Conservation (phyloP, 768 basidiomycete genomes). For the Lactarius evosmus region DNA sequence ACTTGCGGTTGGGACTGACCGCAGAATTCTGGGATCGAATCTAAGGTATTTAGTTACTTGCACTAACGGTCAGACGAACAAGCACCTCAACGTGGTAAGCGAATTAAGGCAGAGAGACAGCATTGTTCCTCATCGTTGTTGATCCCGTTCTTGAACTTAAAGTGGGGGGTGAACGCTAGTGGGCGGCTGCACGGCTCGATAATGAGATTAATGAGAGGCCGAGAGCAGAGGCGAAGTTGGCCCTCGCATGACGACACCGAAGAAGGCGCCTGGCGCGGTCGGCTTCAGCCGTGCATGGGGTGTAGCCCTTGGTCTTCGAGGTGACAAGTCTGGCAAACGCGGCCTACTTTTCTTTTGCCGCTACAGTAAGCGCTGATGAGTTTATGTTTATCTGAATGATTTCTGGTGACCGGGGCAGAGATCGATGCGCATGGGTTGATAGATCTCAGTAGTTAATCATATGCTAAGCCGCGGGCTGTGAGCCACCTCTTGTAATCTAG, state of each 20-base stretch:
- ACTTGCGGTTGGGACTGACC: conserved; percentile 44
- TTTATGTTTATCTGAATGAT: no score
- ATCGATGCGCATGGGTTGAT: no score
- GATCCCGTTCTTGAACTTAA: conserved; percentile 84
- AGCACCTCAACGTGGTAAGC: conserved; percentile 76
- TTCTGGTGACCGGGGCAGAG: no score
- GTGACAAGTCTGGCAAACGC: no score
- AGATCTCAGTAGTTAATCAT: conserved; percentile 43
- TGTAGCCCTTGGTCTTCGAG: no score
- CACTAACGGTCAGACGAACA: conserved; percentile 23
- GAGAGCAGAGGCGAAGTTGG: conserved; percentile 69
- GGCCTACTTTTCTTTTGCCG: no score
- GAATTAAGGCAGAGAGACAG: conserved; percentile 80
- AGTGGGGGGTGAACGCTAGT: conserved; percentile 73
- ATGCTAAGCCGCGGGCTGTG: conserved; percentile 53
- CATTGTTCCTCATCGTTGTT: conserved; percentile 56
- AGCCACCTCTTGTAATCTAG: conserved; percentile 20
- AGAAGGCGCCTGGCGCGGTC: no score
- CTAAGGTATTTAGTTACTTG: neutral
- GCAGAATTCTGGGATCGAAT: conserved; percentile 40
- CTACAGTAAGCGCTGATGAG: no score
- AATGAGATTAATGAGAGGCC: no score
- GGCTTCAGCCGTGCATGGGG: no score
- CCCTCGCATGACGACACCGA: no score
- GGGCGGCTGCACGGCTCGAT: conserved; percentile 76